Conservation (phyloP, 495 filamentous ascomycete species). For the Sabuloglossum arenarium region DNA sequence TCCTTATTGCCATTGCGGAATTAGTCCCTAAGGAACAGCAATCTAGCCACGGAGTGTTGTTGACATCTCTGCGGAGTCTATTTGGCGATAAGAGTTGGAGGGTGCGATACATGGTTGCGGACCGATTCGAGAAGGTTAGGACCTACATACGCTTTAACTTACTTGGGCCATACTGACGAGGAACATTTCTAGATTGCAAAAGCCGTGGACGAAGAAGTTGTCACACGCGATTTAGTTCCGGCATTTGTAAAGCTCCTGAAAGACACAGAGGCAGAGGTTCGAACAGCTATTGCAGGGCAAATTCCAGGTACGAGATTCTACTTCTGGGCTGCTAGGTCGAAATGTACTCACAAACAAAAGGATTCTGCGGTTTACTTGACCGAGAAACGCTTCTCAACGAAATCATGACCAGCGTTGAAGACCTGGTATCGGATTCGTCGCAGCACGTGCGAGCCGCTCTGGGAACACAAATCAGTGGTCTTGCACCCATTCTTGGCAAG, state of each 20-base stretch:
- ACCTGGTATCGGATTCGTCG: slow-evolving; percentile 84
- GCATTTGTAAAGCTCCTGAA: slow-evolving; percentile 95
- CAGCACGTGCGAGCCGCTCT: slow-evolving; percentile 93
- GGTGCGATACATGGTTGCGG: slow-evolving; percentile 97
- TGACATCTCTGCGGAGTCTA: slow-evolving; percentile 72
- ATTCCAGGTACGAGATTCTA: slow-evolving; percentile 48
- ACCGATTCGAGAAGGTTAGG: slow-evolving; percentile 86
- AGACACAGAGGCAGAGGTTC: slow-evolving; percentile 91
- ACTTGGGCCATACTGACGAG: not conserved
- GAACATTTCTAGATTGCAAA: slow-evolving; percentile 55
- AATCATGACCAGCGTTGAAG: slow-evolving; percentile 91
- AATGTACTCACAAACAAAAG: slow-evolving; percentile 20
- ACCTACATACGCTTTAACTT: not conserved
- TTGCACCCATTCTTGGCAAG: slow-evolving; percentile 92
- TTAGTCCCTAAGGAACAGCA: slow-evolving; percentile 96
- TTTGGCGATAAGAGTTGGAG: slow-evolving; percentile 99
- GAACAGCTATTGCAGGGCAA: slow-evolving; percentile 91
- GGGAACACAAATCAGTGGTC: slow-evolving; percentile 89
- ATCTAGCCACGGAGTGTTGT: slow-evolving; percentile 77
- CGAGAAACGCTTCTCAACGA: slow-evolving; percentile 77
- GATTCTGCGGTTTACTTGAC: slow-evolving; percentile 80
- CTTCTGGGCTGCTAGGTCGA: not conserved
- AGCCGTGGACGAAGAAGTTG: slow-evolving; percentile 93
- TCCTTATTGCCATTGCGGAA: slow-evolving; percentile 90
- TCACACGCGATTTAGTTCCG: slow-evolving; percentile 80